A percentile compares a stretch with the other conserved stretches of the same genome.
These are phyloP conservation scores for Hibiscus tridactylites DNA, from an alignment of 345 rosid genomes.

Conservation along the genomic window DNA sequence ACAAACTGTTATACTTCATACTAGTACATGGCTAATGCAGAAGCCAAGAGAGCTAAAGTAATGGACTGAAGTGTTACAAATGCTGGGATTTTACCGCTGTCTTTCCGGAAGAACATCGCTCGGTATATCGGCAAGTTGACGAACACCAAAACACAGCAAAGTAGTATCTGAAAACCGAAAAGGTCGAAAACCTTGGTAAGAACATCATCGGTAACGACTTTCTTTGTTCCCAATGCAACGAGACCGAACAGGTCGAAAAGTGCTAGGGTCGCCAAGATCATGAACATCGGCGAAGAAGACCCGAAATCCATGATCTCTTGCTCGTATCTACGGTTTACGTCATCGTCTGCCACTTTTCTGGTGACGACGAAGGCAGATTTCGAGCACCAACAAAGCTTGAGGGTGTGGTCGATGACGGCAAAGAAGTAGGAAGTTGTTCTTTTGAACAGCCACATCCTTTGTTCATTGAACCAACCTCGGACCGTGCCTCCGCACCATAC, in stretches of 20 bases:
- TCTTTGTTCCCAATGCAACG: neutral
- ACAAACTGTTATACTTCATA: neutral
- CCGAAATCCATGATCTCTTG: conserved; percentile 45
- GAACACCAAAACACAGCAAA: conserved; percentile 39
- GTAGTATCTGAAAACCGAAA: conserved; percentile 36
- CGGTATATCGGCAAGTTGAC: conserved; percentile 45
- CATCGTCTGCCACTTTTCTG: conserved; percentile 55
- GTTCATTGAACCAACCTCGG: conserved; percentile 63
- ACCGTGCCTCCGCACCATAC: conserved; percentile 49
- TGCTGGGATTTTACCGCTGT: conserved; percentile 54
- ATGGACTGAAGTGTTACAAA: conserved; percentile 30
- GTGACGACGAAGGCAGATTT: conserved; percentile 52
- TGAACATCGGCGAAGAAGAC: conserved; percentile 40
- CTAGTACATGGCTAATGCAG: conserved; percentile 13
- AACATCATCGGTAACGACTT: neutral
- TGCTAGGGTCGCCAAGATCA: conserved; percentile 32
- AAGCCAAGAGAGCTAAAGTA: conserved; percentile 31
- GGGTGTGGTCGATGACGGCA: neutral
- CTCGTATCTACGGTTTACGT: conserved; percentile 37
- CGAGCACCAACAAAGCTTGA: conserved; percentile 33
- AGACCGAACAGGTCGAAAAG: conserved; percentile 26
- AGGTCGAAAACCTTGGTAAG: conserved; percentile 3
- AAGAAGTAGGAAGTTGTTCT: neutral
- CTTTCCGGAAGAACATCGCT: conserved; percentile 46
- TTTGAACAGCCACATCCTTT: conserved; percentile 1